Evolutionary conservation across 2,329 filamentous ascomycete species (phyloP), one percentile per base, ranked within the genome.

Genomic region (Nothomitra cinnamomea): DNA sequence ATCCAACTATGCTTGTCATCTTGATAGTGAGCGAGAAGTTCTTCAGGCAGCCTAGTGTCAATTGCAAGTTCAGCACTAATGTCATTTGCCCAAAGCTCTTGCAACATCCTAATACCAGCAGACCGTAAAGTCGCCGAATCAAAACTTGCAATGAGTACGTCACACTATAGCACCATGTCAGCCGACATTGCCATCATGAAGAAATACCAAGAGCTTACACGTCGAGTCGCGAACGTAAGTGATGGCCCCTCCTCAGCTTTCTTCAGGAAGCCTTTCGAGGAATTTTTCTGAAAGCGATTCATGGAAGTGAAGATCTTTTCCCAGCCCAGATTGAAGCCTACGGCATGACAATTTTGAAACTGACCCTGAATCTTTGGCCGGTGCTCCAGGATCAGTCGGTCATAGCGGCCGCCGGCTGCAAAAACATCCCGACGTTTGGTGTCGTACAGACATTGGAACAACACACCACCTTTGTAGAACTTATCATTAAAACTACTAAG

Each of bases 381-480:
- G 62, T 94, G 85, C 56, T 94, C 85, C 63, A 82, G 81, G 58
- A 98, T 90, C 19, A 98, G 71, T 49, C 80, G 80, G 64, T 98
- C 94, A 64, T 98, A 98, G 50, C 92, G 80, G 1, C 92, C 92
- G 51, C 94, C 92, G 32, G 89, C 92, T 4, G 90, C 92, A 62
- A 96, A 87, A 0, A 96, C 86, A 60, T 92, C 84, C 60, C 78
- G 82, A 57, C 83, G 78, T 64, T 87, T 94, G 57, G 78, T 82
- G 64, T 96, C 90, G 58, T 89, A 87, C 1, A 95, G 70, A 61
- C 88, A 95, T 57, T 94, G 86, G 64, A 98, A 96, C 43, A 96
- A 72, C 25, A 96, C 73, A 6, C 89, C 89, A 1, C 85, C 84
- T 17, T 78, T 73, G 66, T 92, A 98, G 64, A 96, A 95, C 54